A percentile compares a stretch with the other conserved stretches of the same genome.
These are phyloP conservation scores for Plasmodium billcollinsi DNA, from an alignment of 169 alveolate genomes.

Conservation along the genomic window DNA sequence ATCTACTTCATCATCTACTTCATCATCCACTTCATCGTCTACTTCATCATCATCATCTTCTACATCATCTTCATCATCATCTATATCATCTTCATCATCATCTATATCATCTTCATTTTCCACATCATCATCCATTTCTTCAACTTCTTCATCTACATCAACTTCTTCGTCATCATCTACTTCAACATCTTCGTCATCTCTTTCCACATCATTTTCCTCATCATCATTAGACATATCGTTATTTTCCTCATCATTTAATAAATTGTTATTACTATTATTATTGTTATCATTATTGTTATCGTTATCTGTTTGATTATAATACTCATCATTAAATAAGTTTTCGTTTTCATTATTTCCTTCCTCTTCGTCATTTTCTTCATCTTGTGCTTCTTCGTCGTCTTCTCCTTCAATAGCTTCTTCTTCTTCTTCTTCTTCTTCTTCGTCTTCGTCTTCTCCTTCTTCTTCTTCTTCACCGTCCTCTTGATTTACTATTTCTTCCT, in stretches of 20 bases:
- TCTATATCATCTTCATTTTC: conserved; percentile 23
- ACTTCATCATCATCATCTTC: conserved; percentile 77
- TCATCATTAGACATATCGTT: conserved; percentile 9
- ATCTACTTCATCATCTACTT: conserved; percentile 80
- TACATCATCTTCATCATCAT: conserved; percentile 78
- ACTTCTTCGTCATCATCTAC: conserved; percentile 17
- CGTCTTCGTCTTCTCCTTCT: conserved; percentile 7
- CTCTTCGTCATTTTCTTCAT: conserved; percentile 1
- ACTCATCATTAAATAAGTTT: not conserved
- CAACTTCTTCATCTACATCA: not conserved
- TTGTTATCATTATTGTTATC: not conserved
- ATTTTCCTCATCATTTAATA: conserved; percentile 2
- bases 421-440: conserved; percentile 13
- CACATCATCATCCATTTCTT: conserved; percentile 7
- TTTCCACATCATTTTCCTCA: conserved; percentile 32
- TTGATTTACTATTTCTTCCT: conserved; percentile 23
- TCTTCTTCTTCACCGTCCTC: conserved; percentile 22
- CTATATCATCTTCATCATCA: conserved; percentile 79
- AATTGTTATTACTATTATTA: not conserved
- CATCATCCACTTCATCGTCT: conserved; percentile 70
- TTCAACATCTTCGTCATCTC: conserved; percentile 10
- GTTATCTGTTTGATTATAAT: conserved; percentile 7
- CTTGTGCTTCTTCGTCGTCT: conserved; percentile 6
- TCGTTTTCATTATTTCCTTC: conserved; percentile 10
- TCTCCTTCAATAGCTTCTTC: conserved; percentile 10